A percentile compares a stretch with the other conserved stretches of the same genome.
phyloP scores from a whole-genome alignment of 148 eudicot species.

The Persicaria maculosa region DNA sequence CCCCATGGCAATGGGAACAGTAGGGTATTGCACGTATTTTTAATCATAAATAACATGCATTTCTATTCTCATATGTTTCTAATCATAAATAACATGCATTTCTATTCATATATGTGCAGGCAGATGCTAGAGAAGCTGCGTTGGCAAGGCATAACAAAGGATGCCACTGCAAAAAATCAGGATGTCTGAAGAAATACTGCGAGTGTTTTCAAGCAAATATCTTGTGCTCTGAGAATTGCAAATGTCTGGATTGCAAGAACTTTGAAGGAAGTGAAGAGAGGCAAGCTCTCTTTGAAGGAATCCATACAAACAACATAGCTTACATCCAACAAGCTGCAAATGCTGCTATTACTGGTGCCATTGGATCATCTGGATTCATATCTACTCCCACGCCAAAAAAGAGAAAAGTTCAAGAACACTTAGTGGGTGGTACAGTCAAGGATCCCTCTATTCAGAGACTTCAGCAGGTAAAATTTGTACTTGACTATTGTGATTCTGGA shows the following conservation, averaged over 20 bases:
- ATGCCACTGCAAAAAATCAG: slow-evolving; percentile 99
- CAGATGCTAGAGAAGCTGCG: slow-evolving; percentile 60
- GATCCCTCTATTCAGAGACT: slow-evolving; percentile 52
- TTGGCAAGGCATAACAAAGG: slow-evolving; percentile 91
- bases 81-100: not conserved
- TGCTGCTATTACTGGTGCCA: slow-evolving; percentile 96
- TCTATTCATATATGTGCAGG: slow-evolving; percentile 32
- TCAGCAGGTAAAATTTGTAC: slow-evolving; percentile 47
- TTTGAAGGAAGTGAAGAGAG: slow-evolving; percentile 99
- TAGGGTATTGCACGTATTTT: slow-evolving; percentile 36
- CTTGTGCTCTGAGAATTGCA: slow-evolving; percentile 93
- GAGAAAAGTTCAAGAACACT: slow-evolving; percentile 66
- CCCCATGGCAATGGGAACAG: slow-evolving; percentile 66
- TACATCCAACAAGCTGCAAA: slow-evolving; percentile 91
- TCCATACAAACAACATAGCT: slow-evolving; percentile 65
- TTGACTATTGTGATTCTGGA: not conserved
- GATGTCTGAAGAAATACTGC: slow-evolving; percentile 93
- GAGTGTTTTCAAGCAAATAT: slow-evolving; percentile 98
- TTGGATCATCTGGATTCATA: slow-evolving; percentile 90
- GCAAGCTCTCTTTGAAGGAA: slow-evolving; percentile 87
- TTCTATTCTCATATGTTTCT: not conserved
- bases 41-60: not conserved
- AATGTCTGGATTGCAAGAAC: slow-evolving; percentile 96
- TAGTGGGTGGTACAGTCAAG: slow-evolving; percentile 45
- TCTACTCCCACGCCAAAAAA: slow-evolving; percentile 64